Conservation (phyloP, 257 asterid species). For the Misopates orontium region DNA sequence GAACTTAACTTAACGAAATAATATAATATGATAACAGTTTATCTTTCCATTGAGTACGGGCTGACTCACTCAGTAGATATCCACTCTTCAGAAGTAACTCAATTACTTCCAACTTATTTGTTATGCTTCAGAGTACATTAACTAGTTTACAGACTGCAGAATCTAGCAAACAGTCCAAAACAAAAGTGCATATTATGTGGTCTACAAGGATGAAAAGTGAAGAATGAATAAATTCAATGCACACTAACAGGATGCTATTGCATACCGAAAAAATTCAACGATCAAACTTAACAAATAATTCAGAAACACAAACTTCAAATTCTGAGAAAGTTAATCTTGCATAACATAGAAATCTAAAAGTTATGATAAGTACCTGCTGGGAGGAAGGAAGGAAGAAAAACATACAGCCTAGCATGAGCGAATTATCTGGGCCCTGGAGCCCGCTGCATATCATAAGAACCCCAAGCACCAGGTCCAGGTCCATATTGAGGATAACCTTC, state of each 20-base stretch:
- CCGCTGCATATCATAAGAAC: slow-evolving; percentile 59
- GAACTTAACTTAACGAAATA: too few species aligned
- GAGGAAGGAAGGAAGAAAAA: slow-evolving; percentile 27
- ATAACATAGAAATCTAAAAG: slow-evolving; percentile 4
- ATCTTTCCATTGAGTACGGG: too few species aligned
- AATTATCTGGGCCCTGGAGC: slow-evolving; percentile 74
- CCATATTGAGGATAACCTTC: slow-evolving; percentile 83
- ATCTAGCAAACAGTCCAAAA: background rate
- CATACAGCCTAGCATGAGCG: slow-evolving; percentile 31
- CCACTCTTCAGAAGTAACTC: too few species aligned
- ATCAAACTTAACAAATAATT: background rate
- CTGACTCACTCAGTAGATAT: too few species aligned
- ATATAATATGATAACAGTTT: too few species aligned
- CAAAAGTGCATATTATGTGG: background rate
- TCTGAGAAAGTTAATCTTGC: background rate
- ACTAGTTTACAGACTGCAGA: too few species aligned
- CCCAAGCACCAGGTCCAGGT: slow-evolving; percentile 78
- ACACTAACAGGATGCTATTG: background rate
- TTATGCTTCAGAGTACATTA: too few species aligned
- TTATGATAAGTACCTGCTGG: slow-evolving; percentile 37
- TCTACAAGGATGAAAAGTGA: background rate
- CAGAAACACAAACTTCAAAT: background rate
- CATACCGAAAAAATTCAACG: background rate
- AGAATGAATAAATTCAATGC: background rate
- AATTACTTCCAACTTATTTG: too few species aligned